Base-by-base conservation (phyloP, 495 filamentous ascomycete genomes). In the Trichoderma reesei region DNA sequence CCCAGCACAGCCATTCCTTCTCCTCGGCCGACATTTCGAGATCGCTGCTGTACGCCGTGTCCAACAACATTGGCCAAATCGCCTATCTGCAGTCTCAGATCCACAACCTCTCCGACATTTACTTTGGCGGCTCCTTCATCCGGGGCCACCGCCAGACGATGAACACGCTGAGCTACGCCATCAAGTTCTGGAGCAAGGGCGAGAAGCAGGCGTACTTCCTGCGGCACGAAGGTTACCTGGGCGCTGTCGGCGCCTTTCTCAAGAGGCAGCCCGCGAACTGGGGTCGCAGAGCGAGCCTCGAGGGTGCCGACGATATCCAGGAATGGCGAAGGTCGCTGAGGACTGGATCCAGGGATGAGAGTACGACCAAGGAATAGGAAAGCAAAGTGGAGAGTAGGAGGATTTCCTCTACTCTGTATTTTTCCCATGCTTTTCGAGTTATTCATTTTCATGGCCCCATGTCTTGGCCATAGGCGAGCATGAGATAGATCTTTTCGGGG, bases 1-100 rank as follows among this genome's bases (percentile, higher is more conserved):
- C 48, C 48, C 60, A 56, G 37, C 41, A 61, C 41, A 59, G 41
- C 31, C 71, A 71, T 2, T 78, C 76, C 39, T 84, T 82, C 62
- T 74, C 75, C 26, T 67, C 72, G 44, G 71, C 79, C 64, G 82
- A 85, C 67, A 76, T 85, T 42, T 82, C 80, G 13, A 75, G 80
- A 0, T 80, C 82, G 11, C 79, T 96, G 46, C 81, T 96, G 5
- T 96, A 96, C 73, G 92, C 92, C 46, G 80, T 85, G 56, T 82
- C 90, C 74, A 98, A 98, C 76, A 98, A 98, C 75, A 97, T 98
- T 63, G 94, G 94, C 13, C 94, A 98, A 79, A 96, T 98, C 66
- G 90, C 94, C 42, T 97, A 95, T 73, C 79, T 98, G 31, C 92
- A 96, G 70, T 92, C 90, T 38, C 90, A 96, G 69, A 94, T 96